Evolutionary conservation across 2,329 filamentous ascomycete genomes (phyloP), one percentile per base, ranked within the genome.

Genomic region (Sporothrix protearum): DNA sequence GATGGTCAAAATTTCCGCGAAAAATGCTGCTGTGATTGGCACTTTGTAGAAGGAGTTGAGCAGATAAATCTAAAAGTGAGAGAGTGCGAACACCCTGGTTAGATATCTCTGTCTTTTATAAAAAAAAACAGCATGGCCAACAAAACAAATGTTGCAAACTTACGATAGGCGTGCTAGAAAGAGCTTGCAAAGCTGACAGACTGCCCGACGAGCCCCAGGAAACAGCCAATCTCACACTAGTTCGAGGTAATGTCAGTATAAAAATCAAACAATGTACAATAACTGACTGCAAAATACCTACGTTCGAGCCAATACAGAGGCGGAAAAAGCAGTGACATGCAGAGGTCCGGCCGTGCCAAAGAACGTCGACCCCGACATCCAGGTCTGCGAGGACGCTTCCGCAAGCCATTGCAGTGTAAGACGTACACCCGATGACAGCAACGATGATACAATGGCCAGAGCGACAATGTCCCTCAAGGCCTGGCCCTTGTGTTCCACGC

Each of bases 31-130:
- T 28, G 55, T 9, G 7, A 73, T n/a, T 0, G 74, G 70, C 16
- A 96, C 85, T 47, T 84, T 81, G 85, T 96, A 97, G 83, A 96
- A 97, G 69, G 89, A 89, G 39, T 85, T 85, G 36, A 97, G 84
- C 57, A 97, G 88, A 78, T 92, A 92, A 74, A 91, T 88, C 88
- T 90, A 14, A 57, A 9, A 66, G 59, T 14, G 39, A 49, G 0
- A 61, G 75, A n/a, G 39, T 42, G 39, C 39, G 39, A 75, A 71
- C 53, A 71, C 36, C 6, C 9, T 28, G 36, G 59, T 45, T 45
- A 63, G 59, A 63, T 12, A n/a, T 39, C n/a, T 16, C 28, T 10
- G 33, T 28, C n/a, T n/a, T n/a, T n/a, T n/a, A 16, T 12, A 12
- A 42, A 14, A 25, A 3, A 30, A 66, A 7, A 12, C 16, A 2